Percentiles rank a stretch among this genome's conserved stretches.
phyloP scores from a whole-genome alignment of 441 rosid genomes.

The Viola pubescens region DNA sequence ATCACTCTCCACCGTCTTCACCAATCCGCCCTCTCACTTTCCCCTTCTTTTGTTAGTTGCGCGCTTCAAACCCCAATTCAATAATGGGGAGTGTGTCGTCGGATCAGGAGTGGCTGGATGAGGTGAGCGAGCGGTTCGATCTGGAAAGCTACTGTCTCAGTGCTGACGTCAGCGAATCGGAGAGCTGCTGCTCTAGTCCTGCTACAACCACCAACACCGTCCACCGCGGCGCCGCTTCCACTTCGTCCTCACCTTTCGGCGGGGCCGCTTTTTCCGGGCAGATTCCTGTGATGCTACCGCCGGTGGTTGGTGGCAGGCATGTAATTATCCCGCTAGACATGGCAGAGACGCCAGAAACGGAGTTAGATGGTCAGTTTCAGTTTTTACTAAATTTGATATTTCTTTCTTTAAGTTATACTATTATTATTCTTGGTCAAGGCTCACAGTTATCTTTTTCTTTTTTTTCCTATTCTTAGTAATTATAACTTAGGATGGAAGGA shows the following conservation, averaged over 20 bases:
- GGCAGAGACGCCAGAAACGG: slow-evolving; percentile 14
- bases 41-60: neutral
- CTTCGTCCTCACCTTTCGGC: slow-evolving; percentile 32
- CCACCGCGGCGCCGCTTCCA: slow-evolving; percentile 36
- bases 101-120: slow-evolving; percentile 47
- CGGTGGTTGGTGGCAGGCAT: slow-evolving; percentile 62
- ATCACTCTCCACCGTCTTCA: neutral
- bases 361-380: slow-evolving; percentile 20
- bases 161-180: slow-evolving; percentile 83
- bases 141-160: slow-evolving; percentile 57
- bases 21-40: neutral
- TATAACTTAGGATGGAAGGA: no score
- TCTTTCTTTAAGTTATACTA: neutral
- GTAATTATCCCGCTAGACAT: slow-evolving; percentile 3
- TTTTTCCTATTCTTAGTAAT: no score
- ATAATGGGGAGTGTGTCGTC: slow-evolving; percentile 54
- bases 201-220: slow-evolving; percentile 37
- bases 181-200: slow-evolving; percentile 46
- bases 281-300: slow-evolving; percentile 45
- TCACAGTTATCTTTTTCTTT: no score
- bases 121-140: slow-evolving; percentile 61
- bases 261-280: slow-evolving; percentile 31
- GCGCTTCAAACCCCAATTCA: neutral
- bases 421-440: neutral
- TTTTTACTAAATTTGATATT: neutral